Evolutionary conservation across 2,329 filamentous ascomycete genomes (phyloP), one percentile per base, ranked within the genome.

Genomic region (Pestalotiopsis sp.): DNA sequence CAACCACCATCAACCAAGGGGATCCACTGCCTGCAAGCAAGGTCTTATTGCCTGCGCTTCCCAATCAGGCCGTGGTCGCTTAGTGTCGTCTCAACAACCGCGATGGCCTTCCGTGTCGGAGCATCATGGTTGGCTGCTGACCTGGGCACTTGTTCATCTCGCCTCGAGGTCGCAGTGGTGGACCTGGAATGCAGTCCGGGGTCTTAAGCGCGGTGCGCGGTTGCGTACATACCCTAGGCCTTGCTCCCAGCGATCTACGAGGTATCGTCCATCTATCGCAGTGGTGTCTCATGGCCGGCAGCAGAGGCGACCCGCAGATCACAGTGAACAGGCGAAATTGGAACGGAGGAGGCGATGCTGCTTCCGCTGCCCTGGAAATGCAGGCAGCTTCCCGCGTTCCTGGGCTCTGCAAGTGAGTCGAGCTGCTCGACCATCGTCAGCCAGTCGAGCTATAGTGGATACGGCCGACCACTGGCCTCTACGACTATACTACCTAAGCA

Each of bases 141-240:
- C 60, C 63, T 60, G 36, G 31, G 41, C 17, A 20, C 70, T 69
- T 13, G 14, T 49, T 66, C 63, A 66, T 66, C 63, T 66, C 63
- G 63, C 45, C 68, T 69, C 56, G n/a, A 20, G 14, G 9, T 17
- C 12, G 31, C 17, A 20, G 23, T 20, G 27, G 73, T 74, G 73
- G 71, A 68, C 31, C 31, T 36, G 6, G 31, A 36, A 36, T 36
- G 31, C 31, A 45, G 67, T 49, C 68, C 69, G 66, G 71, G 70
- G 68, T 62, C 63, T 70, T 77, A 78, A 76, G 75, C 77, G 76
- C 77, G 74, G 74, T 69, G 66, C 75, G 75, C 75, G 74, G 69
- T 63, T 69, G 31, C 31, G 31, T 36, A 68, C 41, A 60, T 14
- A 52, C 45, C 45, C 45, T 20, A n/a, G 45, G 31, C 31, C 31